Base-by-base conservation (phyloP, 129 eudicot genomes). In the Tagetes patula region DNA sequence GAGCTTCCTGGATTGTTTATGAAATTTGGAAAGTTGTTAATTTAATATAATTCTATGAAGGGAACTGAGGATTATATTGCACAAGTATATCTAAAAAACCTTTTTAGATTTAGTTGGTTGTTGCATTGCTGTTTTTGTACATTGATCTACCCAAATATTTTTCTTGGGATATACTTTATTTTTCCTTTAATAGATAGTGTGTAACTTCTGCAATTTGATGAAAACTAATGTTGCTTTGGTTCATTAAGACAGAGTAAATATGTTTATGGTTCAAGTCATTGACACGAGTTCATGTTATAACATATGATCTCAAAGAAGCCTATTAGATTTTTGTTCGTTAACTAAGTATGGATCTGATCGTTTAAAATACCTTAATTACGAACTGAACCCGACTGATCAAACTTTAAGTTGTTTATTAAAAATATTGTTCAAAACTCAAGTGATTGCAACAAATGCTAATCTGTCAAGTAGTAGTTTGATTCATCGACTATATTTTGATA, bases 41-140 rank as follows among this genome's bases (percentile, higher is more conserved):
- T 37, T 62, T 67, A 76, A 59, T 76, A 59, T 67, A 68, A 48
- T 37, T 59, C 6, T 67, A 43, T 77, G 75, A 77, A 69, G 69
- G 43, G 20, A 65, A 52, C 41, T 48, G 52, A 38, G 71, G 78
- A 38, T 74, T 62, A 62, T 48, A 73, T 38, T 62, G 47, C 43
- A 59, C 34, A 46, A 72, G 13, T 61, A 37, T 73, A 14, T 73
- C 27, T 20, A 20, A 20, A 20, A 63, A 62, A n/a, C 58, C 13
- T 39, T 66, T 75, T 53, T 76, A 56, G 80, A 76, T 67, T 48
- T 43, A 69, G 75, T 77, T 77, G 81, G 75, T 38, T 74, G 70
- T 62, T 61, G 46, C 67, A 37, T 7, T 76, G 70, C 48, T 37
- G 70, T 40, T 77, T 75, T 77, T 77, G 81, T 77, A 77, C 70